Conservation (phyloP, 2,329 filamentous ascomycete genomes). For the Microsporum ferrugineum region DNA sequence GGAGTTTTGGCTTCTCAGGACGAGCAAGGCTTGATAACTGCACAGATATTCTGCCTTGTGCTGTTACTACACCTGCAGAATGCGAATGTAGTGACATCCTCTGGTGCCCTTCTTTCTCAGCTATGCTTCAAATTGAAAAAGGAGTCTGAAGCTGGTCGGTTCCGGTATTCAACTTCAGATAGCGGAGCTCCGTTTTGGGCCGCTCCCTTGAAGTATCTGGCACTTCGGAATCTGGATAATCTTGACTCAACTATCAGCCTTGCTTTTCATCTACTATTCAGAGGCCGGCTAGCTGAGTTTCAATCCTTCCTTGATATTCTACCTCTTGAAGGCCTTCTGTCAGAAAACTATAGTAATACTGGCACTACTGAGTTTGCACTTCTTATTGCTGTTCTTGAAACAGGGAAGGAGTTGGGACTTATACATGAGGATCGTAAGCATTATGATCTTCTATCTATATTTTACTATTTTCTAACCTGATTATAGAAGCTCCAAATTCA, state of each 20-base stretch:
- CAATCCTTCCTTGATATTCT: constrained; percentile 45
- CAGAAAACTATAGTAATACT: constrained; percentile 35
- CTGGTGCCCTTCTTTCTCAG: constrained; percentile 13
- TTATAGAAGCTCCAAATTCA: constrained; percentile 10
- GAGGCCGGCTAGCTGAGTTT: constrained; percentile 25
- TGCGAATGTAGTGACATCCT: constrained; percentile 10
- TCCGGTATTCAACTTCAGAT: background rate
- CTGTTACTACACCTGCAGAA: constrained; percentile 14
- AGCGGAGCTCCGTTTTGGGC: constrained; percentile 26
- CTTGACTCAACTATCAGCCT: constrained; percentile 28
- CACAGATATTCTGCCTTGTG: constrained; percentile 14
- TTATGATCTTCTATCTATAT: background rate
- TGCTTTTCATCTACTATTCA: constrained; percentile 28
- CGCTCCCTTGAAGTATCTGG: constrained; percentile 25
- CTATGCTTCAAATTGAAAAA: constrained; percentile 12
- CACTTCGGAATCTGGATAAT: constrained; percentile 26
- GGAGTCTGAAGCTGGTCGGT: constrained; percentile 2
- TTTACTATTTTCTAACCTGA: background rate
- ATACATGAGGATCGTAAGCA: constrained; percentile 53
- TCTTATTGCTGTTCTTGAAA: constrained; percentile 56
- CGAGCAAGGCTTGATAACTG: constrained; percentile 16
- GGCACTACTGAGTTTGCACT: constrained; percentile 47
- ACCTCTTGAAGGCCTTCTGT: constrained; percentile 41
- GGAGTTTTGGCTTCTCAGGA: constrained; percentile 9
- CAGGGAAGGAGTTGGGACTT: constrained; percentile 58